Evolutionary conservation across 139 green algal species (phyloP), one percentile per base, ranked within the genome.

Genomic region (Auxenochlorella pyrenoidosa): DNA sequence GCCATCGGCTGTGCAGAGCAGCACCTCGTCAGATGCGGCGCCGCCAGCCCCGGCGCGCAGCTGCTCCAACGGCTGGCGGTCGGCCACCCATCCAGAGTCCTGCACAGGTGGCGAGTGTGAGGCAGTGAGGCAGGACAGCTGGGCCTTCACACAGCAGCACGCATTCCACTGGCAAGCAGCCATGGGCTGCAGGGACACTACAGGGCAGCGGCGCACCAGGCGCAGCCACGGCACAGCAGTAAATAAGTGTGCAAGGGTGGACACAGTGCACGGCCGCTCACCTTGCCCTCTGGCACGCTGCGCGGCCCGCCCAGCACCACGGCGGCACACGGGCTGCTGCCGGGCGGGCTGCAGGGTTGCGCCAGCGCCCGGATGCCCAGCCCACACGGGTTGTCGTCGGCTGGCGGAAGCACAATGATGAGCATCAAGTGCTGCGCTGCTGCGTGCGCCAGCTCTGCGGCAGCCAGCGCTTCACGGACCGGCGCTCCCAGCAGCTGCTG

Each of bases 1-100:
- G 0, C 92, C 92, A 2, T 83, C 38, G 2, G 68, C 13, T 21
- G 83, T 88, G 60, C 84, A 86, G 63, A 94, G 87, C 66, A 94
- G 72, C 22, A 93, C 87, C 84, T 94, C 89, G 2, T 36, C 70
- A 5, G 70, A 36, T 40, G 43, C 43, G 24, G 75, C 34, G 16
- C 34, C 68, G 34, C n/a, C 34, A 34, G 40, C 75, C 32, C 47
- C 76, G 24, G 38, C 68, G 43, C 54, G 59, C 40, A 76, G 66
- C 59, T 41, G 24, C 54, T 92, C 85, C 36, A 92, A 65, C 0
- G 63, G 72, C 41, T 54, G 32, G 2, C 89, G 78, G 22, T 88
- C 70, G 6, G 70, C n/a, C 51, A 92, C 89, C 89, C 89, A 92
- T 34, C 65, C 72, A 43, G 68, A 75, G 60, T 92, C 89, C 79